Evolutionary conservation across 1,284 basidiomycete genomes (phyloP), one percentile per base, ranked within the genome.

Genomic region (Cryptococcus depauperatus): DNA sequence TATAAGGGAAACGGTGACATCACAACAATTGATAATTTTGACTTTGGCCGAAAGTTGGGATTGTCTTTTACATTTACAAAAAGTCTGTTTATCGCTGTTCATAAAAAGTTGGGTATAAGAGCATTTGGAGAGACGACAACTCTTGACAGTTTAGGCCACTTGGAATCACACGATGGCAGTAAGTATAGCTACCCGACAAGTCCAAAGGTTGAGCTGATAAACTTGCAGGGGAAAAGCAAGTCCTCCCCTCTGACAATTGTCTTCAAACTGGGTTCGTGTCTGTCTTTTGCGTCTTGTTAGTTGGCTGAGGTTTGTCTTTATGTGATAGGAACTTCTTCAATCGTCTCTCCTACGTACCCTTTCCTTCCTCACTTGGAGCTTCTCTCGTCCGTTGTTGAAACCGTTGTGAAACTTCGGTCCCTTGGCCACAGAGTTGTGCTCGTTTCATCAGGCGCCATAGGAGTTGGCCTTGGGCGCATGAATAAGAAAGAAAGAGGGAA

Each of bases 401-500:
- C 90, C 0, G 89, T 91, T 11, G 79, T 89, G 30, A 72, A 79
- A 34, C 77, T 99, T 5, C 81, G 84, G 39, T 73, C 76, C 4
- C 74, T 82, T 33, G 93, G 93, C 0, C 93, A 99, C 73, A 83
- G 86, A 56, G 89, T 98, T 46, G 87, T 97, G 3, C 80, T 99
- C 11, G 91, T 96, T 46, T 91, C 85, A 55, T 95, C 91, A 10
- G 93, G 93, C 0, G 95, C 93, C 13, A 97, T 98, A 47, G 95
- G 85, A 1, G 87, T 97, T 29, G 95, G 93, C 0, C 69, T 96
- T 45, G 83, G 91, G 61, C 78, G 90, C 35, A 98, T 98, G 93
- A 77, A 81, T 27, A 73, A 95, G 54, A 77, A 81, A 14, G 81
- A 79, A 46, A 77, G 79, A 48, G 88, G 91, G 1, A 93, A 92